Evolutionary conservation across 805 yeast genomes (phyloP).

Genomic region (Komagataella pastoris): DNA sequence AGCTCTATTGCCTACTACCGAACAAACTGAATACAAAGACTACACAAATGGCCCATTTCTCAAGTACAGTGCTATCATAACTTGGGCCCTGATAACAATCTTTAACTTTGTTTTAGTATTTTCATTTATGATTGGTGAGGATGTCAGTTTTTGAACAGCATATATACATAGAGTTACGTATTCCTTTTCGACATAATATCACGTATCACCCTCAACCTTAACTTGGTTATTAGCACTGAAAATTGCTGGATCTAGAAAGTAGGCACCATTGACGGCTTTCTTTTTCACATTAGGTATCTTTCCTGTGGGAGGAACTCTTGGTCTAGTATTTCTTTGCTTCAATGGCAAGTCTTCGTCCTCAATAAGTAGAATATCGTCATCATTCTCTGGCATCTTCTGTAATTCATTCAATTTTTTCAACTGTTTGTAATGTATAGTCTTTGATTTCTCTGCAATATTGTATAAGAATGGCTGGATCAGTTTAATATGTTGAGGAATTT

Average conservation of each 20-base stretch:
- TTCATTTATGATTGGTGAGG: constrained; percentile 20
- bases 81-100: constrained; percentile 65
- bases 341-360: constrained; percentile 83
- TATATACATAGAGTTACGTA: neutral
- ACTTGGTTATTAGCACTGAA: neutral
- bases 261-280: constrained; percentile 39
- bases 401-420: constrained; percentile 23
- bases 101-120: constrained; percentile 46
- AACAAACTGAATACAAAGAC: constrained; percentile 22
- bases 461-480: constrained; percentile 41
- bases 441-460: constrained; percentile 26
- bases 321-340: constrained; percentile 59
- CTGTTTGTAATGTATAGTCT: constrained; percentile 25
- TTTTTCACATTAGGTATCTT: constrained; percentile 63
- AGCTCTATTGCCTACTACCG: constrained; percentile 1
- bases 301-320: constrained; percentile 86
- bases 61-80: constrained; percentile 31
- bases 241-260: constrained; percentile 27
- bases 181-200: neutral
- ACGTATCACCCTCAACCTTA: neutral
- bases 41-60: constrained; percentile 54
- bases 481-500: constrained; percentile 41
- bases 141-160: constrained; percentile 15
- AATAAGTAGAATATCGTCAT: constrained; percentile 34
- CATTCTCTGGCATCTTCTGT: constrained; percentile 19